Percentiles rank a stretch among this genome's conserved stretches.
Evolutionary conservation across 2,329 filamentous ascomycete genomes (phyloP).

Genomic region (Alternaria consortialis): DNA sequence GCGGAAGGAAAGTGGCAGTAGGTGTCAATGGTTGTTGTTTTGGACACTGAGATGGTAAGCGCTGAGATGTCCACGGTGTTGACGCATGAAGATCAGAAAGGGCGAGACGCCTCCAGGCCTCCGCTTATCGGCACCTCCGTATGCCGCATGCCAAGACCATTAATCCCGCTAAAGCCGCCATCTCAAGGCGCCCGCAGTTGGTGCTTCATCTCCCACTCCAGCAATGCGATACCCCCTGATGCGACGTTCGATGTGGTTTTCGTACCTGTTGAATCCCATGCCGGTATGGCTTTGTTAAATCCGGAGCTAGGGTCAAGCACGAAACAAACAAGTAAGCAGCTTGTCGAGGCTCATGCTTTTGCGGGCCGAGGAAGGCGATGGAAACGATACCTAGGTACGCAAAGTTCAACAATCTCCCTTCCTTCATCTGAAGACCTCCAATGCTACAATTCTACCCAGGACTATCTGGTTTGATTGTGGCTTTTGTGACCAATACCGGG

Average conservation of each 20-base stretch:
- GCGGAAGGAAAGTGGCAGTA: constrained; percentile 1
- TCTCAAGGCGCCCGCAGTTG: background rate
- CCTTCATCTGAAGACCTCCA: background rate
- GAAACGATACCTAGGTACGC: background rate
- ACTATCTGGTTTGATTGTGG: background rate
- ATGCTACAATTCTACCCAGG: background rate
- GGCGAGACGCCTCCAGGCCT: constrained; percentile 4
- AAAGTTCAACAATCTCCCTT: background rate
- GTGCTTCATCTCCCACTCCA: background rate
- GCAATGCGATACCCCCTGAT: background rate
- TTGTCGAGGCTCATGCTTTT: background rate
- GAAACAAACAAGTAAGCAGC: background rate
- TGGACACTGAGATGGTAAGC: background rate
- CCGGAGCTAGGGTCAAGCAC: background rate
- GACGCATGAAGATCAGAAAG: constrained; percentile 10
- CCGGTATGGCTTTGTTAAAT: background rate
- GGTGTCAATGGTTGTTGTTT: background rate
- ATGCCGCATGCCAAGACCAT: constrained; percentile 10
- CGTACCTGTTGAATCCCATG: background rate
- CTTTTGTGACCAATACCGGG: background rate
- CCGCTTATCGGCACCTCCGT: background rate
- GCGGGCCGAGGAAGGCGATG: background rate
- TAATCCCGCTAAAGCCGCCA: background rate
- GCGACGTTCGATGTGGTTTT: background rate
- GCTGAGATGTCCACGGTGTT: constrained; percentile 1